Conservation (phyloP, 768 basidiomycete species). For the Tulasnella sp. region DNA sequence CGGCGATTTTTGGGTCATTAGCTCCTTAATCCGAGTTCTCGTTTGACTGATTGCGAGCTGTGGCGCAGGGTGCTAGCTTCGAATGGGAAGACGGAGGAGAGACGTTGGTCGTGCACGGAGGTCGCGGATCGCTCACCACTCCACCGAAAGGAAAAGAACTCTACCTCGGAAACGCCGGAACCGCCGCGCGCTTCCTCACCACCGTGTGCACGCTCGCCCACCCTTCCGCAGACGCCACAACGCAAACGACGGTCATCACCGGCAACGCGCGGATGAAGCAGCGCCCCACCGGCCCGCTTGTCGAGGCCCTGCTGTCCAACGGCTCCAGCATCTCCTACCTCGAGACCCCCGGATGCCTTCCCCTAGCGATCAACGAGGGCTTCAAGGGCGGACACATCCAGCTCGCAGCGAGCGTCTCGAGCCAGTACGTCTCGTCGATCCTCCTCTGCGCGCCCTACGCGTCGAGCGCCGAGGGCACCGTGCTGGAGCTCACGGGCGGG, state of each 20-base stretch:
- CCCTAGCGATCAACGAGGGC: conserved; percentile 75
- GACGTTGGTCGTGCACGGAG: conserved; percentile 89
- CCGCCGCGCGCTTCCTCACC: conserved; percentile 95
- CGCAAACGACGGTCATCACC: conserved; percentile 72
- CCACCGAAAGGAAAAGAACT: conserved; percentile 83
- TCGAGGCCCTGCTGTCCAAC: conserved; percentile 83
- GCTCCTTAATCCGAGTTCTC: too few species aligned
- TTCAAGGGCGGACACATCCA: conserved; percentile 80
- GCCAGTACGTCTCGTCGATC: conserved; percentile 97
- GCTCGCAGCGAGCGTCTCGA: conserved; percentile 92
- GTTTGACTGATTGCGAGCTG: conserved; percentile 25
- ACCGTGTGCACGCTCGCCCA: conserved; percentile 92
- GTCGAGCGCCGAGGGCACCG: conserved; percentile 59
- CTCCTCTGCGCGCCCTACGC: conserved; percentile 97
- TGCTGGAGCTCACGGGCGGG: conserved; percentile 88
- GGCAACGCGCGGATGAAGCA: conserved; percentile 99
- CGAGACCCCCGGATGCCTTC: conserved; percentile 82
- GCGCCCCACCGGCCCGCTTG: conserved; percentile 93
- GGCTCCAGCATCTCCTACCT: conserved; percentile 77
- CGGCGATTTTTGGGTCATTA: too few species aligned
- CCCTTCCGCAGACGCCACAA: conserved; percentile 45
- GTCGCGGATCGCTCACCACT: conserved; percentile 74
- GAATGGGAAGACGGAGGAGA: conserved; percentile 97
- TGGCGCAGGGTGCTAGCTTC: conserved; percentile 79
- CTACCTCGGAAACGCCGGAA: conserved; percentile 97